Evolutionary conservation across 768 basidiomycete species (phyloP).

Genomic region (Boletus sp.): DNA sequence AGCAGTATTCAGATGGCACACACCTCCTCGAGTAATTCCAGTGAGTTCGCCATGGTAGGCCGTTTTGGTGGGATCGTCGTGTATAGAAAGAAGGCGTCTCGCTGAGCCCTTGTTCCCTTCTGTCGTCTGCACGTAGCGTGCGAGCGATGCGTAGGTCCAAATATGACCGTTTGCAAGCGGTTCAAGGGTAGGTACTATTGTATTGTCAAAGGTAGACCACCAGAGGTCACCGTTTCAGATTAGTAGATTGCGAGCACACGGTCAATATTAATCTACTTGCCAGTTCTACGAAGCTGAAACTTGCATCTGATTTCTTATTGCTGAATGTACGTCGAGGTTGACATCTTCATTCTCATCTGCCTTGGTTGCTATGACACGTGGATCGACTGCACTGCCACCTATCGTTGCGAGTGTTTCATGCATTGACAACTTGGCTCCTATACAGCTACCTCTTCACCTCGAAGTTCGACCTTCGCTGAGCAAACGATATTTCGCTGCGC

Average conservation of each 20-base stretch:
- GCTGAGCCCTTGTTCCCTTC: background rate
- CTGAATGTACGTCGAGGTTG: background rate
- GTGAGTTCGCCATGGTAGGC: conserved; percentile 19
- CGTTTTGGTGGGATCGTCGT: background rate
- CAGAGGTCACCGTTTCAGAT: background rate
- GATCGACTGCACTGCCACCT: conserved; percentile 18
- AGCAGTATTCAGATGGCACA: background rate
- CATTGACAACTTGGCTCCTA: too few species aligned
- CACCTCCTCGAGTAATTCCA: conserved; percentile 33
- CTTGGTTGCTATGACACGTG: conserved; percentile 15
- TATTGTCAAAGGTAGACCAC: background rate
- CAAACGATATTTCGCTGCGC: background rate
- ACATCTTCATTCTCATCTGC: background rate
- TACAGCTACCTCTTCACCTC: too few species aligned
- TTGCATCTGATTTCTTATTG: conserved; percentile 10
- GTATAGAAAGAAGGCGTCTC: background rate
- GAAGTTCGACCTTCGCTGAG: too few species aligned
- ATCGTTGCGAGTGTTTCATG: background rate
- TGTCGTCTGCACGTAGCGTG: conserved; percentile 3
- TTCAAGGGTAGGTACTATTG: background rate
- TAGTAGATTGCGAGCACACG: background rate
- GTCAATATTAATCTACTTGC: background rate
- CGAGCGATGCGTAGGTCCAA: conserved; percentile 6
- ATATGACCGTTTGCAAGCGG: background rate
- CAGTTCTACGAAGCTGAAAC: conserved; percentile 5